Evolutionary conservation across 345 rosid genomes (phyloP).

Genomic region (Turnera subulata): DNA sequence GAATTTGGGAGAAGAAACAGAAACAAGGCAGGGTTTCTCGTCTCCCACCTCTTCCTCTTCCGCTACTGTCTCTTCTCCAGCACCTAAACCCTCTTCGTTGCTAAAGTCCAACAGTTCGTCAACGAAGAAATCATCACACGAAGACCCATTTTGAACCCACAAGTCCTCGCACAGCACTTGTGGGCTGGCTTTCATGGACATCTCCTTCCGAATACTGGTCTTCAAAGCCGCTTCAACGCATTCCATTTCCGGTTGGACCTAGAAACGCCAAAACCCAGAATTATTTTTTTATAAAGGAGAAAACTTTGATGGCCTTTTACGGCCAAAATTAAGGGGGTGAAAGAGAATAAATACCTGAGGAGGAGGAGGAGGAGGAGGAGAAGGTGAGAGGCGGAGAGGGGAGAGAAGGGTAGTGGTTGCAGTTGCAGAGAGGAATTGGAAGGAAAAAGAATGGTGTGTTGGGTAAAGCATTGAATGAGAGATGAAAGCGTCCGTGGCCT

Average conservation of each 20-base stretch:
- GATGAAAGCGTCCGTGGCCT: constrained; percentile 27
- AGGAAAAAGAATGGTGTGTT: constrained; percentile 42
- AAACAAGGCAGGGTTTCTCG: constrained; percentile 14
- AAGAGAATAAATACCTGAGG: background rate
- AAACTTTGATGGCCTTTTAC: background rate
- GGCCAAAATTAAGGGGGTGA: background rate
- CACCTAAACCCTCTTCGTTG: constrained; percentile 49
- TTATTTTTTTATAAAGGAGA: background rate
- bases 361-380: constrained; percentile 19
- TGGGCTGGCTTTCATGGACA: constrained; percentile 39
- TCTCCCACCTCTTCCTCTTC: constrained; percentile 20
- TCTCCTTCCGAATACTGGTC: constrained; percentile 54
- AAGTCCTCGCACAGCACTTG: constrained; percentile 23
- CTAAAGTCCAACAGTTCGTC: constrained; percentile 83
- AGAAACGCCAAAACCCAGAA: constrained; percentile 7
- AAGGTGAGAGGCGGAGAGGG: background rate
- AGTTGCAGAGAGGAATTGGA: constrained; percentile 27
- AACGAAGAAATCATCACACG: constrained; percentile 62
- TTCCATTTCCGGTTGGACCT: constrained; percentile 44
- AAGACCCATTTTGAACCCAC: constrained; percentile 32
- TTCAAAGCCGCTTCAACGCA: constrained; percentile 66
- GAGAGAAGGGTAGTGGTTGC: background rate
- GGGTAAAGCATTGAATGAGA: constrained; percentile 69
- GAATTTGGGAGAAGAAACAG: constrained; percentile 16
- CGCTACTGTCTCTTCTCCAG: constrained; percentile 23